Conservation (phyloP, 225 moss, liverwort and hornwort genomes). For the Anthoceros angustus region DNA sequence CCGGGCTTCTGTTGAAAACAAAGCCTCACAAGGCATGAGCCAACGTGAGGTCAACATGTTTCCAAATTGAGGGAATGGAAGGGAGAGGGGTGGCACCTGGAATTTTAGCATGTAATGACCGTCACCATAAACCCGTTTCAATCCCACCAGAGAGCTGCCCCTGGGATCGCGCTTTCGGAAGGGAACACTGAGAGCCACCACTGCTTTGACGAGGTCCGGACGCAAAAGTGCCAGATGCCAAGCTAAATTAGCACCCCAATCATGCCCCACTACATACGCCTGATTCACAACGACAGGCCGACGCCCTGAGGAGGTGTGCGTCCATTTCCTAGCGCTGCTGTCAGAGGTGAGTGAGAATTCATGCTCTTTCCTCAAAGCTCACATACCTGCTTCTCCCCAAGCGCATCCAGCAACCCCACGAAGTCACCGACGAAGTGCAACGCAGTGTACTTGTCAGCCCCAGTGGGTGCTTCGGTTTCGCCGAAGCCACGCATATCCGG, state of each 20-base stretch:
- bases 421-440: constrained; percentile 36
- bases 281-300: constrained; percentile 8
- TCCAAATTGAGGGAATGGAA: neutral
- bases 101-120: constrained; percentile 38
- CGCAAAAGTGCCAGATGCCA: constrained; percentile 37
- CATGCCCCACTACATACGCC: constrained; percentile 49
- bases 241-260: constrained; percentile 42
- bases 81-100: constrained; percentile 16
- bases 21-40: neutral
- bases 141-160: constrained; percentile 17
- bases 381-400: constrained; percentile 18
- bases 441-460: constrained; percentile 26
- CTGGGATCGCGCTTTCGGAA: constrained; percentile 22
- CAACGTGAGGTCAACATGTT: neutral
- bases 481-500: constrained; percentile 33
- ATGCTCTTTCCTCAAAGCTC: neutral
- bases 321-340: neutral
- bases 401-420: constrained; percentile 28
- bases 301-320: neutral
- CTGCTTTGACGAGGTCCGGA: constrained; percentile 29
- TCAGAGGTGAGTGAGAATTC: neutral
- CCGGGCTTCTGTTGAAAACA: neutral
- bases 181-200: constrained; percentile 29
- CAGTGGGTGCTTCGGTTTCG: constrained; percentile 24
- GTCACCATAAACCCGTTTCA: constrained; percentile 20